Evolutionary conservation across 345 rosid species (phyloP), one percentile per base, ranked within the genome.

Genomic region (Eucalyptus curtisii): DNA sequence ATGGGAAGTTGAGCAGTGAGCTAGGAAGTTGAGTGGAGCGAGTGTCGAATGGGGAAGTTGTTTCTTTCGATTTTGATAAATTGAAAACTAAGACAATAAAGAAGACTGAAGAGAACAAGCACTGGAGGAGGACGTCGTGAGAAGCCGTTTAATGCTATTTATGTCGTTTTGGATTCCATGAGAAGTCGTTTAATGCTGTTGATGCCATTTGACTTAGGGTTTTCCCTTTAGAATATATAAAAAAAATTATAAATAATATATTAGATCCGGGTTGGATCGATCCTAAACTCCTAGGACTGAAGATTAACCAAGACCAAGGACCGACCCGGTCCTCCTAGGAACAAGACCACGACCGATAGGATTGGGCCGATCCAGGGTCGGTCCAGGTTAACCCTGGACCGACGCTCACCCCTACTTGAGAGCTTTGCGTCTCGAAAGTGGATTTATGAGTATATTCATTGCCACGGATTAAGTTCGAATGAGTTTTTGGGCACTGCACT

Each of bases 261-360:
- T 52, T 16, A 16, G 4, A 50, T 50, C 0, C 0, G 1, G 3
- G 1, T 50, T 16, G 9, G 1, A 52, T 52, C 0, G 4, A 52
- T 52, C 24, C 24, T 52, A 52, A 52, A 52, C 57, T 52, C 10
- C 10, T 19, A 19, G 2, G 2, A 19, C 1, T 52, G 55, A 52
- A 10, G 10, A 52, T 4, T 50, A 17, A 49, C 2, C 0, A 52
- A 0, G 57, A 52, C 25, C 10, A 3, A 52, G 10, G 57, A 52
- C 2, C 2, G 0, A 52, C 25, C 10, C 0, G 10, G 57, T 52
- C 25, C 2, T 52, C 57, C 0, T 7, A 2, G 5, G 57, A 52
- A 52, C 0, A 2, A 0, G 25, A 52, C 57, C 0, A 19, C 19
- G 0, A 52, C 10, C 0, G 2, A 0, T 0, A 19, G 25, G 25